Evolutionary conservation across 2,329 filamentous ascomycete species (phyloP).

Genomic region (Ceratocystis ficicola): DNA sequence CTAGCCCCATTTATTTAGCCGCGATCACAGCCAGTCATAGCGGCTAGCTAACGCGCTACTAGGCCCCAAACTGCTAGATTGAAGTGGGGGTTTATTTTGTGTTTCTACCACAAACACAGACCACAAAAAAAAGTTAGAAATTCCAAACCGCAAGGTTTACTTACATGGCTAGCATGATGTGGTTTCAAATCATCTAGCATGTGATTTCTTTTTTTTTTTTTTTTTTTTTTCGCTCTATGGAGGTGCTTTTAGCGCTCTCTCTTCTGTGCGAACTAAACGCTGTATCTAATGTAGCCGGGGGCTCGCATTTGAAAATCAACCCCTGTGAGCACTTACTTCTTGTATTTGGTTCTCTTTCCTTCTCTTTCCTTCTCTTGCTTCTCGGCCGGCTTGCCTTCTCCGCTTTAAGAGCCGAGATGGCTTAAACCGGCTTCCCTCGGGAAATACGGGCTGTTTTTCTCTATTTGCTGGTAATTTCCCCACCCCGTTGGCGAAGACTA

Average conservation of each 20-base stretch:
- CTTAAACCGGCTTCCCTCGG: constrained; percentile 12
- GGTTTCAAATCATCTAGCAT: constrained; percentile 1
- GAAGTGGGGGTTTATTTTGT: background rate
- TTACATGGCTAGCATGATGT: background rate
- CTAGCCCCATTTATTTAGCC: background rate
- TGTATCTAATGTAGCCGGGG: background rate
- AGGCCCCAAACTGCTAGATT: constrained; percentile 8
- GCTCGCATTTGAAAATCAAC: background rate
- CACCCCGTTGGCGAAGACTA: background rate
- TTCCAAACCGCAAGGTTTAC: background rate
- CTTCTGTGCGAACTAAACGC: background rate
- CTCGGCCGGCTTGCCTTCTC: constrained; percentile 1
- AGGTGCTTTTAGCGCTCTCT: background rate
- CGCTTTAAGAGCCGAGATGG: background rate
- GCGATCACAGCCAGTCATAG: background rate
- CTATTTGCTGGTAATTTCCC: background rate
- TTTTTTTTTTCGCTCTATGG: background rate
- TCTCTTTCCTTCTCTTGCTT: background rate
- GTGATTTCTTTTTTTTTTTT: background rate
- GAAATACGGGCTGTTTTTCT: background rate
- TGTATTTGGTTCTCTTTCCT: background rate
- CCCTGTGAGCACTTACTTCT: background rate
- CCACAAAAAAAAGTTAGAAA: background rate
- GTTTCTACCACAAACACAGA: background rate
- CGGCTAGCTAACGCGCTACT: background rate